Conservation (phyloP, 139 green algal species). For the Chlorella sorokiniana region DNA sequence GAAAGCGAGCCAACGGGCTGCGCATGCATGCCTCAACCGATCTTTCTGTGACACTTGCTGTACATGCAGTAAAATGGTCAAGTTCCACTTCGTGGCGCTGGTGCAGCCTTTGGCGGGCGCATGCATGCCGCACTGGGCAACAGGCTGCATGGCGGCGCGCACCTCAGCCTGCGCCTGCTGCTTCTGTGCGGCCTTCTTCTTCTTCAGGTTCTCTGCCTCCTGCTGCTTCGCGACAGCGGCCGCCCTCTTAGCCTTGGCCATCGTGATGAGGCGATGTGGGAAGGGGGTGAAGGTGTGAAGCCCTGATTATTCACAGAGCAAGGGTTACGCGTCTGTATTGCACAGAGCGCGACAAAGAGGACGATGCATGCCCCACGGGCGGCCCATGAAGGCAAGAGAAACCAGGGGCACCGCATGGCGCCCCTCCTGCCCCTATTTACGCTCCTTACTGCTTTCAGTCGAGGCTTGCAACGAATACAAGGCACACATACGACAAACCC, state of each 20-base stretch:
- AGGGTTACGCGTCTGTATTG: too few species aligned
- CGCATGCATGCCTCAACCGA: background rate
- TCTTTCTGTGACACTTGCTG: background rate
- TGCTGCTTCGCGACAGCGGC: constrained; percentile 19
- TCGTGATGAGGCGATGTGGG: background rate
- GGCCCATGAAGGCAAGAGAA: background rate
- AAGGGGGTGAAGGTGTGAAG: background rate
- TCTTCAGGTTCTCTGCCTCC: constrained; percentile 32
- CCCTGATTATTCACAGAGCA: too few species aligned
- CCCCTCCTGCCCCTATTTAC: background rate
- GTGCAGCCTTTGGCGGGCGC: background rate
- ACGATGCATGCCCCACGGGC: background rate
- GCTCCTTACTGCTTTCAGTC: too few species aligned
- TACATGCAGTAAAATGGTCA: background rate
- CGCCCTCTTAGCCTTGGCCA: constrained; percentile 41
- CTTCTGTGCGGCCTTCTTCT: constrained; percentile 25
- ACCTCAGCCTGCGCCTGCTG: background rate
- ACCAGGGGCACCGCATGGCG: background rate
- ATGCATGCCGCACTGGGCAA: background rate
- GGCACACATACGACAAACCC: too few species aligned
- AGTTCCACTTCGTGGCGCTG: background rate
- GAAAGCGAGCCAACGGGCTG: background rate
- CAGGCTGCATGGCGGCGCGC: background rate
- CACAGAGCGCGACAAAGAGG: too few species aligned
- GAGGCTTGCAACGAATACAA: too few species aligned